Percentiles rank a stretch among this genome's conserved stretches.
phyloP scores from a whole-genome alignment of 768 basidiomycete genomes.

The Cystobasidium ongulense region DNA sequence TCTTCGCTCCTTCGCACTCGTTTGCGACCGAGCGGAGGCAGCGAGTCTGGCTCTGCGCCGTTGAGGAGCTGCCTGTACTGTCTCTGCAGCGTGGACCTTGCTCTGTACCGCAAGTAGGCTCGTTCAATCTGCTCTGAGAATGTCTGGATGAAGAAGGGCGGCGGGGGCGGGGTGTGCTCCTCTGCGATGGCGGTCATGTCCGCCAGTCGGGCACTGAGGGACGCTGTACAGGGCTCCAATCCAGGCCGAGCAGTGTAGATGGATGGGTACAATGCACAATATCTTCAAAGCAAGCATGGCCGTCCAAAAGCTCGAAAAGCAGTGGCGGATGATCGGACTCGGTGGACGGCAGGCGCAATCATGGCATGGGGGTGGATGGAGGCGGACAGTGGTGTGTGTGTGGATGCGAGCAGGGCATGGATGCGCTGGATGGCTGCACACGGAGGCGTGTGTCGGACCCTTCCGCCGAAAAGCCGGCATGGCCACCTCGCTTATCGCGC shows the following conservation, averaged over 20 bases:
- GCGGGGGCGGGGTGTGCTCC: background rate
- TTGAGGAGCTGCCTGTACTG: slow-evolving; percentile 6
- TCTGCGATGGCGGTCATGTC: background rate
- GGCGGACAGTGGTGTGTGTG: background rate
- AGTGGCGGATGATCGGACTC: no score
- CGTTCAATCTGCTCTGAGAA: slow-evolving; percentile 9
- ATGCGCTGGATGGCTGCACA: no score
- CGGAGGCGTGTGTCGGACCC: no score
- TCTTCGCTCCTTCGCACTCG: slow-evolving; percentile 1
- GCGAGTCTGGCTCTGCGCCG: background rate
- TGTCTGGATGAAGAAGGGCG: slow-evolving; percentile 1
- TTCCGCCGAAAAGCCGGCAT: no score
- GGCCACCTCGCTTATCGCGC: background rate
- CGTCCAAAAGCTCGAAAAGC: no score
- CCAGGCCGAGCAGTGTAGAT: no score
- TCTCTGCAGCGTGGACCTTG: background rate
- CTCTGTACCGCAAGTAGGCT: slow-evolving; percentile 3
- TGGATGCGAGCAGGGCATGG: background rate
- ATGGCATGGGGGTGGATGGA: no score
- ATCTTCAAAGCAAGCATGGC: no score
- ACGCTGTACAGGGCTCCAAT: no score
- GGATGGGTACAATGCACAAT: no score
- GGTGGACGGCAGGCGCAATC: no score
- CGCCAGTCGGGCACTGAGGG: no score
- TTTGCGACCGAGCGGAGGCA: background rate